Percentiles rank a stretch among this genome's conserved stretches.
phyloP scores from a whole-genome alignment of 2,329 filamentous ascomycete genomes.

The Chaetothyriales sp. region DNA sequence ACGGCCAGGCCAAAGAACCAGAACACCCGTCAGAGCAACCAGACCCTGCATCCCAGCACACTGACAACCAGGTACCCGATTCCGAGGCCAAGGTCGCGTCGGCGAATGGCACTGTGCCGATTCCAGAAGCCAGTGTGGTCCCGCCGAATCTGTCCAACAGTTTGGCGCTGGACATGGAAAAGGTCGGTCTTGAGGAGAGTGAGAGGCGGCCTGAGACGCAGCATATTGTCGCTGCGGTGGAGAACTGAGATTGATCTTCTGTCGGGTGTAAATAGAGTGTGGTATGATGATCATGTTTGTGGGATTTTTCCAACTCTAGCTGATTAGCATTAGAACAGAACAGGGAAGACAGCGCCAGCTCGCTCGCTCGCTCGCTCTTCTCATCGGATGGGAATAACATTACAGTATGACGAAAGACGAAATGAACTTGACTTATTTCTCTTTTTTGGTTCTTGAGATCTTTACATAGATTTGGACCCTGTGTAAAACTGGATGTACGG shows the following conservation, averaged over 20 bases:
- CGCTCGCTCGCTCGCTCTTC: too few species aligned
- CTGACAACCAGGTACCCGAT: conserved; percentile 8
- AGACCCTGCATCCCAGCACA: conserved; percentile 8
- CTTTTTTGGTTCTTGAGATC: too few species aligned
- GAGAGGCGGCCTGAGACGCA: conserved; percentile 10
- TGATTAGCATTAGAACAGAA: too few species aligned
- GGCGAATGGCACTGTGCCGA: conserved; percentile 7
- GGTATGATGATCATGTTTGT: not conserved
- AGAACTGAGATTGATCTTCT: conserved; percentile 2
- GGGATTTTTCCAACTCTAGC: not conserved
- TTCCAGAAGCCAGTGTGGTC: conserved; percentile 10
- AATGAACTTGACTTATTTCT: too few species aligned
- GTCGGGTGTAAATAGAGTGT: not conserved
- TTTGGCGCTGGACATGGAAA: conserved; percentile 14
- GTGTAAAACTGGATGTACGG: too few species aligned
- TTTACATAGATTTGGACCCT: too few species aligned
- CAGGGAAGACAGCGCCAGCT: too few species aligned
- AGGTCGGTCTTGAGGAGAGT: conserved; percentile 5
- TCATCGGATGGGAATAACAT: not conserved
- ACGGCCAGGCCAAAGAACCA: conserved; percentile 1
- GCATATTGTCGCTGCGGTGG: conserved; percentile 16
- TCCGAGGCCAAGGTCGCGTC: conserved; percentile 7
- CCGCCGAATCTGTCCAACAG: conserved; percentile 13
- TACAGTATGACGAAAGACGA: too few species aligned
- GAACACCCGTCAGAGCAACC: conserved; percentile 7